These are phyloP conservation scores for Trypanosoma cruzi DNA, from an alignment of 208 protist species.

Conservation along the genomic window DNA sequence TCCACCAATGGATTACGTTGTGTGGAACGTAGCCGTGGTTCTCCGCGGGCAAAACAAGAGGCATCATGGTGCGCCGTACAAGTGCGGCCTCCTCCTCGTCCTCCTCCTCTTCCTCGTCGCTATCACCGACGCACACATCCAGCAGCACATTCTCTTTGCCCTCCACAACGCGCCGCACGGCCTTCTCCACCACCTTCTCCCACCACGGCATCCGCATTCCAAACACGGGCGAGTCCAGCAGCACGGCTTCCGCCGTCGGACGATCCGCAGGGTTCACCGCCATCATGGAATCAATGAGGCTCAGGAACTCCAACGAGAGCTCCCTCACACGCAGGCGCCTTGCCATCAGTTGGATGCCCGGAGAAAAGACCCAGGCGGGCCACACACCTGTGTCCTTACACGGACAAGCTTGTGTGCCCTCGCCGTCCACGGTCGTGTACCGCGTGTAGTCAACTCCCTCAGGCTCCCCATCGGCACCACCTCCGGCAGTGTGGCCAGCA, in stretches of 20 bases:
- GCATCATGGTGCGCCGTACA: constrained; percentile 20
- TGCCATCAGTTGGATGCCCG: constrained; percentile 18
- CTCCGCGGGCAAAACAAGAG: constrained; percentile 17
- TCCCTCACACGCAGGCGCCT: constrained; percentile 3
- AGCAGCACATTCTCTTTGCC: constrained; percentile 23
- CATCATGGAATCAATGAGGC: constrained; percentile 64
- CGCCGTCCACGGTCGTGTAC: constrained; percentile 11
- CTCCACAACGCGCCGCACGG: constrained; percentile 7
- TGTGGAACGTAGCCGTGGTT: constrained; percentile 25
- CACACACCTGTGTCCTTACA: constrained; percentile 1
- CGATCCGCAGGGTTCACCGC: constrained; percentile 41
- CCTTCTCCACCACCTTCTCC: constrained; percentile 16
- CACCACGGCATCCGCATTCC: constrained; percentile 33
- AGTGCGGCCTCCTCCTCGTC: constrained; percentile 23
- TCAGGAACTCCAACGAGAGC: constrained; percentile 21
- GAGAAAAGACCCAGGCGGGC: constrained; percentile 12
- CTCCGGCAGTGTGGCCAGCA: neutral
- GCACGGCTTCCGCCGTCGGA: constrained; percentile 53
- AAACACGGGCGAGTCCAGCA: constrained; percentile 49
- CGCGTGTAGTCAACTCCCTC: constrained; percentile 3
- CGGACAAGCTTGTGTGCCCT: too few species aligned
- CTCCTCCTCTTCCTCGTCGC: constrained; percentile 31
- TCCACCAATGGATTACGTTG: constrained; percentile 23
- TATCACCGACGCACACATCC: constrained; percentile 31
- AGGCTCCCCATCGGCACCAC: neutral